Percentiles rank a stretch among this genome's conserved stretches.
These are phyloP conservation scores for Diaporthe citriasiana DNA, from an alignment of 2,329 filamentous ascomycete genomes.

Conservation along the genomic window DNA sequence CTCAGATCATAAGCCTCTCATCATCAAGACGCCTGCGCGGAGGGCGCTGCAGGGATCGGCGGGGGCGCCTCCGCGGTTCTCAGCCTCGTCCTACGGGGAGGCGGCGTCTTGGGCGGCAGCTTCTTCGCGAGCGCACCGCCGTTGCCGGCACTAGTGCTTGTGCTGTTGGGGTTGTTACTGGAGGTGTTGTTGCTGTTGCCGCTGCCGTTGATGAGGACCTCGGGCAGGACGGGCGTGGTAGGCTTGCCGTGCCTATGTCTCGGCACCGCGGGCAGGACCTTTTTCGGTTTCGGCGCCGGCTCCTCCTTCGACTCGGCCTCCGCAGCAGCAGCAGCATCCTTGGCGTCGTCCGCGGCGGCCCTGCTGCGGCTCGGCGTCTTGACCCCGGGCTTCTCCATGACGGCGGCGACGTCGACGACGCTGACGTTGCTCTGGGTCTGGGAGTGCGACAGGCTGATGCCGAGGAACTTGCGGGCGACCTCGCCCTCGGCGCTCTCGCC, in stretches of 20 bases:
- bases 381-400: conserved; percentile 85
- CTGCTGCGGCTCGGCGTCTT: conserved; percentile 80
- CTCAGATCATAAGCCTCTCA: neutral
- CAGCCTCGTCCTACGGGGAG: conserved; percentile 41
- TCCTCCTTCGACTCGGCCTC: conserved; percentile 9
- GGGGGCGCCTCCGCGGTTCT: conserved; percentile 35
- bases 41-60: conserved; percentile 22
- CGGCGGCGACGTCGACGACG: conserved; percentile 82
- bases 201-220: conserved; percentile 31
- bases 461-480: conserved; percentile 73
- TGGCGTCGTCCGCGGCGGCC: conserved; percentile 47
- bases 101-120: conserved; percentile 42
- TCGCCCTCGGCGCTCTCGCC: conserved; percentile 58
- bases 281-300: conserved; percentile 55
- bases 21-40: conserved; percentile 20
- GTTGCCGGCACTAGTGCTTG: neutral
- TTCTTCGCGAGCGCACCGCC: conserved; percentile 32
- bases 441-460: conserved; percentile 76
- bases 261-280: conserved; percentile 67
- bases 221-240: conserved; percentile 45
- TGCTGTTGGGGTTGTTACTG: neutral
- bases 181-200: neutral
- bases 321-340: conserved; percentile 45
- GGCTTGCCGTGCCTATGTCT: conserved; percentile 69
- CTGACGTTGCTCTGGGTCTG: conserved; percentile 81